phyloP scores from a whole-genome alignment of 495 filamentous ascomycete genomes.

The Venustampulla echinocandica region DNA sequence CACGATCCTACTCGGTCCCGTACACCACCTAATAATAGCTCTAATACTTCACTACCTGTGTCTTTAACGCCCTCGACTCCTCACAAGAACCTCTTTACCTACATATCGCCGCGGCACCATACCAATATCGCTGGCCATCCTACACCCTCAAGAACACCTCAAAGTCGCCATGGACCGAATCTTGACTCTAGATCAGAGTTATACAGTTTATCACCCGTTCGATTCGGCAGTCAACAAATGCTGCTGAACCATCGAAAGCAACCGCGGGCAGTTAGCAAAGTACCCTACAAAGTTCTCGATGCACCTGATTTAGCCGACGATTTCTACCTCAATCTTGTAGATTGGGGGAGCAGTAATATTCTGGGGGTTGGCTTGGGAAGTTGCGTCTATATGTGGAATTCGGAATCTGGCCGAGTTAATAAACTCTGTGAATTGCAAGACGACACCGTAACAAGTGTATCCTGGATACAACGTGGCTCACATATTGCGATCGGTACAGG shows the following conservation, averaged over 20 bases:
- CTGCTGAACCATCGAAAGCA: conserved; percentile 81
- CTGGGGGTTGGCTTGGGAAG: conserved; percentile 85
- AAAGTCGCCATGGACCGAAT: conserved; percentile 75
- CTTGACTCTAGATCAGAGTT: conserved; percentile 81
- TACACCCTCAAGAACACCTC: conserved; percentile 82
- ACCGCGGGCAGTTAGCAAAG: conserved; percentile 83
- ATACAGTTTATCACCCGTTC: conserved; percentile 87
- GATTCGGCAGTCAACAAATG: conserved; percentile 83
- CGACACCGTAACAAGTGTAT: conserved; percentile 92
- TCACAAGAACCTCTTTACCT: conserved; percentile 94
- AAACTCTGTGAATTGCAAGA: conserved; percentile 89
- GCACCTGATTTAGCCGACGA: conserved; percentile 94
- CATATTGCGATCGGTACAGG: conserved; percentile 91
- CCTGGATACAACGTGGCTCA: conserved; percentile 93
- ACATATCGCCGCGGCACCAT: conserved; percentile 69
- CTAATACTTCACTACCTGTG: conserved; percentile 50
- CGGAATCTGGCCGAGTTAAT: conserved; percentile 72
- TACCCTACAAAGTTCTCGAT: conserved; percentile 95
- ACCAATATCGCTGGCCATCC: conserved; percentile 58
- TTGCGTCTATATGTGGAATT: conserved; percentile 99
- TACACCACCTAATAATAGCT: conserved; percentile 65
- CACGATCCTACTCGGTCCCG: conserved; percentile 66
- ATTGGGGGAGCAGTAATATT: conserved; percentile 95
- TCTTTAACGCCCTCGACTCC: conserved; percentile 85
- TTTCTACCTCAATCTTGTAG: conserved; percentile 94